Conservation (phyloP, 2,329 filamentous ascomycete genomes). For the Exophiala sp. region DNA sequence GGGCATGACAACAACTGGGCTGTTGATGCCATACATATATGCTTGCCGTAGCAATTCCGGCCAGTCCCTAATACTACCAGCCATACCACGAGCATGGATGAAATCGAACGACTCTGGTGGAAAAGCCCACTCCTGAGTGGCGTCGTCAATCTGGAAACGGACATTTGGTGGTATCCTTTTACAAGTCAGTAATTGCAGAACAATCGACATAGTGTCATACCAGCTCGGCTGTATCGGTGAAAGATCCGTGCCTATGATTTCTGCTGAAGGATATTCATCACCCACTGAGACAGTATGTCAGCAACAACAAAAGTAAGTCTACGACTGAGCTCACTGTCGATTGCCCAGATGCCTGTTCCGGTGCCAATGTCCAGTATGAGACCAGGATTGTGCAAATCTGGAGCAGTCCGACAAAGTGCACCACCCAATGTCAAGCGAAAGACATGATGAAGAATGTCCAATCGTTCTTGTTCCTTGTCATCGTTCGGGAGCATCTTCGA, state of each 20-base stretch:
- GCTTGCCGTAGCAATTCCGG: neutral
- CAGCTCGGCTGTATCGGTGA: slow-evolving; percentile 35
- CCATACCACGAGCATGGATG: slow-evolving; percentile 1
- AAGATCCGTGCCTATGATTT: slow-evolving; percentile 37
- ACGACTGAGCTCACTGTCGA: slow-evolving; percentile 25
- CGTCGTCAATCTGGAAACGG: neutral
- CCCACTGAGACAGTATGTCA: slow-evolving; percentile 27
- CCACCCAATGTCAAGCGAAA: slow-evolving; percentile 2
- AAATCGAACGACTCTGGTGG: neutral
- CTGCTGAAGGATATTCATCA: slow-evolving; percentile 29
- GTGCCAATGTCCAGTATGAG: slow-evolving; percentile 36
- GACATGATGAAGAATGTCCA: slow-evolving; percentile 8
- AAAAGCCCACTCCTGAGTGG: slow-evolving; percentile 1
- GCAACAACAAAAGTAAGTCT: neutral
- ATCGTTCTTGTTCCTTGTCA: slow-evolving; percentile 3
- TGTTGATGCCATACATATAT: neutral
- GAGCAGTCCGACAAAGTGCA: slow-evolving; percentile 20
- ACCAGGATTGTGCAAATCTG: slow-evolving; percentile 27
- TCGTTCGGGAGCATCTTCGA: slow-evolving; percentile 6
- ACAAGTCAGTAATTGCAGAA: neutral
- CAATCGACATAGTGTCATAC: slow-evolving; percentile 24
- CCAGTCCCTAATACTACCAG: slow-evolving; percentile 1
- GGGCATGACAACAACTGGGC: neutral
- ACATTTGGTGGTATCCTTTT: slow-evolving; percentile 1
- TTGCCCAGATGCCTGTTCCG: slow-evolving; percentile 37